Evolutionary conservation across 2,329 filamentous ascomycete genomes (phyloP).

Genomic region (Thelonectria olida): DNA sequence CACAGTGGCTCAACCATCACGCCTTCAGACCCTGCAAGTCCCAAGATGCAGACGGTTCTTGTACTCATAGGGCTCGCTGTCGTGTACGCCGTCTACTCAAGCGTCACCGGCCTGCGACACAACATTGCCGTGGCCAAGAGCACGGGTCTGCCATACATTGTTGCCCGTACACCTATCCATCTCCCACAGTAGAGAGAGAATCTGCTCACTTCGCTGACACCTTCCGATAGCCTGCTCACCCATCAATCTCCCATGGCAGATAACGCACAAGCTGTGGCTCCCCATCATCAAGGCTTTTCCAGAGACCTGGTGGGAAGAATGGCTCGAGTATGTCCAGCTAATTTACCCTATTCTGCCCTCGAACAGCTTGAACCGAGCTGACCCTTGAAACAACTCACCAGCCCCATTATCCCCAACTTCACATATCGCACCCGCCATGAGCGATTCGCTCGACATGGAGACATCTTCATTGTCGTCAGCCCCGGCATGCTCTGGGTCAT

Average conservation of each 20-base stretch:
- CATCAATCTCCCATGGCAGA: constrained; percentile 64
- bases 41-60: constrained; percentile 47
- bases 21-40: not conserved
- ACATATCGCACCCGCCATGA: constrained; percentile 63
- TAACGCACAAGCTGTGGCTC: constrained; percentile 63
- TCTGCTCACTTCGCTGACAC: not conserved
- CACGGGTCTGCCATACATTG: constrained; percentile 61
- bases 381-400: constrained; percentile 38
- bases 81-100: constrained; percentile 45
- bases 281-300: constrained; percentile 66
- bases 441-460: constrained; percentile 67
- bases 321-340: constrained; percentile 70
- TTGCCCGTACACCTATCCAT: constrained; percentile 56
- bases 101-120: constrained; percentile 46
- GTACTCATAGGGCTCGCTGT: constrained; percentile 46
- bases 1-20: not conserved
- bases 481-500: constrained; percentile 63
- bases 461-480: constrained; percentile 72
- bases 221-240: constrained; percentile 54
- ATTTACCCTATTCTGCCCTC: not conserved
- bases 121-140: constrained; percentile 62
- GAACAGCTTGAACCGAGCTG: not conserved
- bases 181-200: no score
- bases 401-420: constrained; percentile 68
- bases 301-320: constrained; percentile 61